A percentile compares a stretch with the other conserved stretches of the same genome.
These are phyloP conservation scores for Wolfiporia cocos DNA, from an alignment of 1,284 basidiomycete species.

Conservation along the genomic window DNA sequence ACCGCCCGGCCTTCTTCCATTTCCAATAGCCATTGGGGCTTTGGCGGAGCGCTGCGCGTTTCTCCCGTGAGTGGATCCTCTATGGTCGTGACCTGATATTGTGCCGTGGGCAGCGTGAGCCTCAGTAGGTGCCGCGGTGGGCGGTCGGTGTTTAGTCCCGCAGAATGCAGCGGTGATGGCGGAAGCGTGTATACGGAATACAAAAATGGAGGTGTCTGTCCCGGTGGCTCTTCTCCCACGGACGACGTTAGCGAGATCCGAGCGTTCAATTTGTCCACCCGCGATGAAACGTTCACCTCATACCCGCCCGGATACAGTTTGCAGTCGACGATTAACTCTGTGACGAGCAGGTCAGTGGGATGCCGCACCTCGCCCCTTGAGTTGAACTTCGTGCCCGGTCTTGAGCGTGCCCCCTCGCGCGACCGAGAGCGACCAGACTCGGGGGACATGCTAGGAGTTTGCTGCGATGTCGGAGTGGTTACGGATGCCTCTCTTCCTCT, in stretches of 20 bases:
- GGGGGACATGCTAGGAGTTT: not conserved
- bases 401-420: constrained; percentile 26
- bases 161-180: constrained; percentile 74
- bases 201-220: constrained; percentile 40
- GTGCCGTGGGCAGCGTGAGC: constrained; percentile 76
- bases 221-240: constrained; percentile 8
- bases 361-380: constrained; percentile 51
- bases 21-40: constrained; percentile 72
- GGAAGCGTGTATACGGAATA: constrained; percentile 65
- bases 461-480: not conserved
- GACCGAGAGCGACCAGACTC: constrained; percentile 23
- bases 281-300: constrained; percentile 45
- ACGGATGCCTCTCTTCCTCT: constrained; percentile 1
- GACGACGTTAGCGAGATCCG: constrained; percentile 12
- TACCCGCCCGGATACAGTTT: constrained; percentile 72
- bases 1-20: constrained; percentile 61
- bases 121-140: constrained; percentile 71
- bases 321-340: constrained; percentile 71
- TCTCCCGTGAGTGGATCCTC: constrained; percentile 79
- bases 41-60: constrained; percentile 52
- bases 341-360: constrained; percentile 56
- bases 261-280: constrained; percentile 30
- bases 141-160: constrained; percentile 50
- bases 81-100: constrained; percentile 68
- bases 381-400: constrained; percentile 55